Percentiles rank a stretch among this genome's conserved stretches.
Conservation (phyloP, 176 grass and related monocot species). For the Oropetium thomaeum region DNA sequence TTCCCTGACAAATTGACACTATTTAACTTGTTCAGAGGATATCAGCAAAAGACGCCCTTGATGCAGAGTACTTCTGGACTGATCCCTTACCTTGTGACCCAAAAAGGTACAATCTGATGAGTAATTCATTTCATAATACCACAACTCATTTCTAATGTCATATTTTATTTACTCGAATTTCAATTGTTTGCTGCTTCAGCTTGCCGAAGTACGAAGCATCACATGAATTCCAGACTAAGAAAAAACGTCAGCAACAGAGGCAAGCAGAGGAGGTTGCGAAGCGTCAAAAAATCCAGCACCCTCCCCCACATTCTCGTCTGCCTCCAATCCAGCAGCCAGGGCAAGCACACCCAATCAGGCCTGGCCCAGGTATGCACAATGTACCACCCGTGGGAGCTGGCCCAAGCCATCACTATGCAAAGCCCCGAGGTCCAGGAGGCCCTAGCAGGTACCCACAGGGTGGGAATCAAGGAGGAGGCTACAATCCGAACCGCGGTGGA, state of each 20-base stretch:
- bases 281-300: conserved; percentile 84
- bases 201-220: conserved; percentile 88
- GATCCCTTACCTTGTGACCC: conserved; percentile 92
- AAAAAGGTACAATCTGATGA: conserved; percentile 50
- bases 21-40: conserved; percentile 62
- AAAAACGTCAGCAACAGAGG: conserved; percentile 89
- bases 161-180: neutral
- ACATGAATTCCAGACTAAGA: conserved; percentile 94
- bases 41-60: conserved; percentile 88
- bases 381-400: conserved; percentile 63
- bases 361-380: conserved; percentile 66
- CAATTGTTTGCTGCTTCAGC: conserved; percentile 38
- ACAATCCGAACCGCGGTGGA: conserved; percentile 67
- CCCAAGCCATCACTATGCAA: conserved; percentile 75
- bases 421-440: conserved; percentile 73
- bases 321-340: conserved; percentile 86
- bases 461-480: conserved; percentile 55
- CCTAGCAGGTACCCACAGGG: conserved; percentile 72
- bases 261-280: conserved; percentile 94
- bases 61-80: conserved; percentile 97
- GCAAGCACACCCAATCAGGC: conserved; percentile 67
- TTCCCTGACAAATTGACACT: neutral
- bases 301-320: conserved; percentile 75
- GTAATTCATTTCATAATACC: neutral
- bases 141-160: neutral